A percentile compares a stretch with the other conserved stretches of the same genome.
These are phyloP conservation scores for Penicillium pulvis DNA, from an alignment of 495 filamentous ascomycete genomes.

Conservation along the genomic window DNA sequence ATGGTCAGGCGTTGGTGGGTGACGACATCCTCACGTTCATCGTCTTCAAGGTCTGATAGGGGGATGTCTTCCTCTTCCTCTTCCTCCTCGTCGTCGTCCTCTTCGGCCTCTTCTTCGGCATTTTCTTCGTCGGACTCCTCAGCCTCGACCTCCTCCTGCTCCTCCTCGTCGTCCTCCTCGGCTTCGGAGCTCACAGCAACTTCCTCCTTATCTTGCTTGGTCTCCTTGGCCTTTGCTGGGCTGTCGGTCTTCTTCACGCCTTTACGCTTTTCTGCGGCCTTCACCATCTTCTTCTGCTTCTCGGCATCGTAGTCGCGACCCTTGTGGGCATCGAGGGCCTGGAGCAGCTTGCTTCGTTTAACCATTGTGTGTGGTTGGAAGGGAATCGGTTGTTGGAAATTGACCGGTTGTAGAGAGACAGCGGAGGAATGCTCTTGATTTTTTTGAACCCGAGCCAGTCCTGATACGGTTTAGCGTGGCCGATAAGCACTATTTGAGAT, in stretches of 20 bases:
- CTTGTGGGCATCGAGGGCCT: slow-evolving; percentile 67
- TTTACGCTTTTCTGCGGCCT: slow-evolving; percentile 56
- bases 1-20: slow-evolving; percentile 93
- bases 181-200: slow-evolving; percentile 25
- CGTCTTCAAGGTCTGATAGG: slow-evolving; percentile 78
- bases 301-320: slow-evolving; percentile 69
- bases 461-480: slow-evolving; percentile 27
- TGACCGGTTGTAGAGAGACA: slow-evolving; percentile 18
- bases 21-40: slow-evolving; percentile 81
- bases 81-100: slow-evolving; percentile 33
- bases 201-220: slow-evolving; percentile 32
- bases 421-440: slow-evolving; percentile 34
- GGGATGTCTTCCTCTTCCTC: slow-evolving; percentile 68
- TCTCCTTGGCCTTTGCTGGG: slow-evolving; percentile 37
- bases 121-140: slow-evolving; percentile 42
- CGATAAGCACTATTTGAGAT: slow-evolving; percentile 28
- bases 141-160: slow-evolving; percentile 37
- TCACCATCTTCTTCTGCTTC: slow-evolving; percentile 61
- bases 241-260: slow-evolving; percentile 45
- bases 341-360: slow-evolving; percentile 65
- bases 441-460: slow-evolving; percentile 42
- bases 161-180: slow-evolving; percentile 30
- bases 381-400: slow-evolving; percentile 19
- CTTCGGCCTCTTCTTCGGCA: slow-evolving; percentile 20
- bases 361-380: slow-evolving; percentile 47